phyloP scores from a whole-genome alignment of 2,329 filamentous ascomycete genomes.

The Phaeophleospora eucalypticola region DNA sequence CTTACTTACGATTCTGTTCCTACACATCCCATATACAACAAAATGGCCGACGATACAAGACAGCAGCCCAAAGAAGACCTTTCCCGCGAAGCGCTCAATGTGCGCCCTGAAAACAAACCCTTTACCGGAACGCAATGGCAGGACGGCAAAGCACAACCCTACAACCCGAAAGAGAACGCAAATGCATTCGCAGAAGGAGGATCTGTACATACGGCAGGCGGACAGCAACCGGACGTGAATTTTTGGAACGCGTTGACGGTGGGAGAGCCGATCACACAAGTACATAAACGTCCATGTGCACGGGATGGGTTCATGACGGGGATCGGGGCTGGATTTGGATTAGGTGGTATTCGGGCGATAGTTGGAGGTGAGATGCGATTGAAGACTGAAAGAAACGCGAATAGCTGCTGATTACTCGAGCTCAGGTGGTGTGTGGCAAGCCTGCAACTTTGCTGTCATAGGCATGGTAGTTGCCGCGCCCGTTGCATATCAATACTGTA shows the following conservation, averaged over 20 bases:
- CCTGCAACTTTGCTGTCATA: conserved; percentile 82
- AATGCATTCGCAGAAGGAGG: conserved; percentile 53
- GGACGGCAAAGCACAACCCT: conserved; percentile 19
- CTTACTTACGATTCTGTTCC: neutral
- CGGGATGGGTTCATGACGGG: conserved; percentile 78
- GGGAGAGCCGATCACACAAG: conserved; percentile 63
- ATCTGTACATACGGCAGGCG: conserved; percentile 58
- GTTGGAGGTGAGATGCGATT: conserved; percentile 60
- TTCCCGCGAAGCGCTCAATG: conserved; percentile 29
- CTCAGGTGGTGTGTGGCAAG: conserved; percentile 57
- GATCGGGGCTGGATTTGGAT: conserved; percentile 71
- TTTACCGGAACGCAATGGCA: conserved; percentile 36
- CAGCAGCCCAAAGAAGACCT: conserved; percentile 28
- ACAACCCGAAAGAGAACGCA: conserved; percentile 42
- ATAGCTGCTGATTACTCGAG: conserved; percentile 7
- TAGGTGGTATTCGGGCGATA: conserved; percentile 70
- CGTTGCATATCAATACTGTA: conserved; percentile 78
- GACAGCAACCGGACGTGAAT: conserved; percentile 54
- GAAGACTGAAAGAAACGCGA: conserved; percentile 1
- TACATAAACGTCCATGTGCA: conserved; percentile 79
- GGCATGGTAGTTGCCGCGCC: conserved; percentile 67
- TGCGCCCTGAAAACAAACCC: conserved; percentile 29
- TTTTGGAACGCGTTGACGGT: conserved; percentile 59
- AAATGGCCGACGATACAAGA: conserved; percentile 46
- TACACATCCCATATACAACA: conserved; percentile 9